Evolutionary conservation across 1,284 basidiomycete species (phyloP).

Genomic region (Ganoderma leucocontextum): DNA sequence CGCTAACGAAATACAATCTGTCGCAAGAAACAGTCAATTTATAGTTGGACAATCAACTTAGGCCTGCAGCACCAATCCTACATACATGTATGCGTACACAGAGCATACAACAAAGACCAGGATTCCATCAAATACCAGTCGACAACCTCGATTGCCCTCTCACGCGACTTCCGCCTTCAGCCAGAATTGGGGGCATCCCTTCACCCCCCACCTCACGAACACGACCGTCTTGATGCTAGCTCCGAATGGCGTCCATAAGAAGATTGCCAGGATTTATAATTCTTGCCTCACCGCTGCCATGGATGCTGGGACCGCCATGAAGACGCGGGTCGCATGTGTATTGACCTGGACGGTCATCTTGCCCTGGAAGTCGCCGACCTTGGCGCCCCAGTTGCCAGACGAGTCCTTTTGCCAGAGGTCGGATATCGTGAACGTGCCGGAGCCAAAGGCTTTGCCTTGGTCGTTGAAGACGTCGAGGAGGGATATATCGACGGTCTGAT

Average conservation of each 20-base stretch:
- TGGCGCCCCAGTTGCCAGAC: slow-evolving; percentile 45
- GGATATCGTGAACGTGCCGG: slow-evolving; percentile 42
- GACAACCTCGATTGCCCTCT: not conserved
- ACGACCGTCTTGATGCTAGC: slow-evolving; percentile 5
- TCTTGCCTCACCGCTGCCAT: slow-evolving; percentile 27
- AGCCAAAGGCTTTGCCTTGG: slow-evolving; percentile 41
- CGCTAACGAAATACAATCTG: not conserved
- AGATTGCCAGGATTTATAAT: slow-evolving; percentile 30
- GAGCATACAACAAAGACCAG: not conserved
- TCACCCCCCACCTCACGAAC: slow-evolving; percentile 8
- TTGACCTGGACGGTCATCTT: slow-evolving; percentile 39
- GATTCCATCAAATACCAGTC: not conserved
- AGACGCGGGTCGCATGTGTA: slow-evolving; percentile 44
- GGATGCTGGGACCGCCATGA: slow-evolving; percentile 37
- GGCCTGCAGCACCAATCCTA: not conserved
- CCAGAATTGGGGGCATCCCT: slow-evolving; percentile 7
- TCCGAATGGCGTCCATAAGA: not conserved
- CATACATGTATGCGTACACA: not conserved
- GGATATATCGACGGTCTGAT: slow-evolving; percentile 43
- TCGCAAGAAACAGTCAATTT: too few species aligned
- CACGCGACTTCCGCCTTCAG: slow-evolving; percentile 7
- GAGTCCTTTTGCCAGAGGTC: slow-evolving; percentile 50
- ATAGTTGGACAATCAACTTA: not conserved
- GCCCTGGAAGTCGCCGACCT: slow-evolving; percentile 40
- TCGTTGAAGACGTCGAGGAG: slow-evolving; percentile 48